These are phyloP conservation scores for Mortierella sp. DNA, from an alignment of 371 early-diverging fungal species.

Conservation along the genomic window DNA sequence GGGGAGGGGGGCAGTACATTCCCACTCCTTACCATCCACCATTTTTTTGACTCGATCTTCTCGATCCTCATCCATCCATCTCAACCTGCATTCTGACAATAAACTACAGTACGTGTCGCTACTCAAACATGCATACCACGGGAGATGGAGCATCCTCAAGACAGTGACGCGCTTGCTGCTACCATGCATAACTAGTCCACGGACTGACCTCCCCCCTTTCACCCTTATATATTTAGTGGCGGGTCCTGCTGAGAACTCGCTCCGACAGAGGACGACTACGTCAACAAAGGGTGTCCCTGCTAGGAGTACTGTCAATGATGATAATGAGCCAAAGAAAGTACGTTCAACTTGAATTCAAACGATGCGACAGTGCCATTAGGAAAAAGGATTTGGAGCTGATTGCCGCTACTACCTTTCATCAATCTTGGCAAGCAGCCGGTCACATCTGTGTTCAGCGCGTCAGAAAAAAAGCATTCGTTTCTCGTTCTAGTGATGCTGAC, in stretches of 20 bases:
- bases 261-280: slow-evolving; percentile 30
- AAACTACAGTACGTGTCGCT: too few species aligned
- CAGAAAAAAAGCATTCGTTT: slow-evolving; percentile 30
- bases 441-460: slow-evolving; percentile 36
- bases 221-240: slow-evolving; percentile 16
- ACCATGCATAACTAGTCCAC: too few species aligned
- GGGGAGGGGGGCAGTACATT: too few species aligned
- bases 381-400: background rate
- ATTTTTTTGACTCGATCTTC: too few species aligned
- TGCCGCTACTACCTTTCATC: background rate
- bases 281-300: background rate
- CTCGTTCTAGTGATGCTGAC: slow-evolving; percentile 42
- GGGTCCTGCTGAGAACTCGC: slow-evolving; percentile 30
- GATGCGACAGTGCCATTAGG: too few species aligned
- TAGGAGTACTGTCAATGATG: background rate
- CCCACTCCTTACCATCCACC: too few species aligned
- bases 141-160: too few species aligned
- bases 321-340: slow-evolving; percentile 27
- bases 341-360: too few species aligned
- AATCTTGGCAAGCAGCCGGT: slow-evolving; percentile 7
- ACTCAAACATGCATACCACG: too few species aligned
- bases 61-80: too few species aligned
- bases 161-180: too few species aligned
- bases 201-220: background rate
- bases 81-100: too few species aligned